Percentiles rank a stretch among this genome's conserved stretches.
phyloP scores from a whole-genome alignment of 495 filamentous ascomycete genomes.

The Mytilinidion resinicola region DNA sequence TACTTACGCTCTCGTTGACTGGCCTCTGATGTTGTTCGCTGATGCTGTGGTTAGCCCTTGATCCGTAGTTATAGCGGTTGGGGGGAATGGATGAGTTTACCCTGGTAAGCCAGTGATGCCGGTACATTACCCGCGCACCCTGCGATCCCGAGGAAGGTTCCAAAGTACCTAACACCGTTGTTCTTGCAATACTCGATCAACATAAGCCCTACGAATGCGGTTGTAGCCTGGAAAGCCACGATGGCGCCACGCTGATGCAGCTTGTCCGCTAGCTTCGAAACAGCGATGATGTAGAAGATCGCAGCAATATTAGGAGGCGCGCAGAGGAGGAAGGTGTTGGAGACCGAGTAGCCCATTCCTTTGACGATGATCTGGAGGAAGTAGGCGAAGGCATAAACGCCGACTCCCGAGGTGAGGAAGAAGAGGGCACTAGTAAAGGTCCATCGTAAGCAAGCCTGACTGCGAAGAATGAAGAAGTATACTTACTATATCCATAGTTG shows the following conservation, averaged over 20 bases:
- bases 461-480: slow-evolving; percentile 32
- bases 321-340: slow-evolving; percentile 37
- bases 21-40: slow-evolving; percentile 28
- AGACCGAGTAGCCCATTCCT: slow-evolving; percentile 42
- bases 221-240: slow-evolving; percentile 47
- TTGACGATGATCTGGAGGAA: slow-evolving; percentile 46
- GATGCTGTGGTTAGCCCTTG: too few species aligned
- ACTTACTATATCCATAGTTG: slow-evolving; percentile 21
- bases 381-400: slow-evolving; percentile 44
- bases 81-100: too few species aligned
- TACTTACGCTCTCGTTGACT: slow-evolving; percentile 24
- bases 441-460: not conserved
- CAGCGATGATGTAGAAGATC: slow-evolving; percentile 32
- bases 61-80: too few species aligned
- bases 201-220: slow-evolving; percentile 45
- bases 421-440: slow-evolving; percentile 31
- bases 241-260: slow-evolving; percentile 52
- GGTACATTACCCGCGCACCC: slow-evolving; percentile 58
- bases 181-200: slow-evolving; percentile 46
- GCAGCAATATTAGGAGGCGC: slow-evolving; percentile 39
- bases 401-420: slow-evolving; percentile 39
- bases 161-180: slow-evolving; percentile 51
- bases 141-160: slow-evolving; percentile 55
- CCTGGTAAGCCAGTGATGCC: slow-evolving; percentile 30
- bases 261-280: slow-evolving; percentile 50